Percentiles rank a stretch among this genome's conserved stretches.
These are phyloP conservation scores for Zygosaccharomyces sapae DNA, from an alignment of 1,139 yeast genomes.

Conservation along the genomic window DNA sequence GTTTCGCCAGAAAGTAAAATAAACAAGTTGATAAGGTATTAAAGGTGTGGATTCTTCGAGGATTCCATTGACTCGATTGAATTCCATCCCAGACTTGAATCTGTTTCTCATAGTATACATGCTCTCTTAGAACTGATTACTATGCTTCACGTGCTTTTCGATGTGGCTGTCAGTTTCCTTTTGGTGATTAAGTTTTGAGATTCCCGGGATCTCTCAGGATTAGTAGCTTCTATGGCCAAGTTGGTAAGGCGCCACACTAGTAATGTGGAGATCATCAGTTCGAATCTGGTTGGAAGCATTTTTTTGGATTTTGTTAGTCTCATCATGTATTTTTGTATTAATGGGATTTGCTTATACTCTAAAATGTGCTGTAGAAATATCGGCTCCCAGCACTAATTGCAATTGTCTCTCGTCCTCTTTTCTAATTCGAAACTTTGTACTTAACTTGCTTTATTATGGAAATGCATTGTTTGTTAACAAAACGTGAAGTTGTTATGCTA, in stretches of 20 bases:
- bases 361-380: too few relatives aligned
- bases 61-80: neutral
- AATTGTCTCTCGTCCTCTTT: too few relatives aligned
- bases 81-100: too few relatives aligned
- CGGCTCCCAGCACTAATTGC: too few relatives aligned
- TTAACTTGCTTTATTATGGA: neutral
- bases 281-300: conserved; percentile 77
- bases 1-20: conserved; percentile 2
- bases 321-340: too few relatives aligned
- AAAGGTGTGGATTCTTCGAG: neutral
- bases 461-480: conserved; percentile 6
- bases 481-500: neutral
- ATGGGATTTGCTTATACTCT: too few relatives aligned
- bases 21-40: neutral
- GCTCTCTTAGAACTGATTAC: too few relatives aligned
- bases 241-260: conserved; percentile 92
- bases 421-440: too few relatives aligned
- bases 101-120: too few relatives aligned
- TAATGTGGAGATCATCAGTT: conserved; percentile 88
- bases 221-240: conserved; percentile 64
- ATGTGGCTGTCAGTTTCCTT: too few relatives aligned
- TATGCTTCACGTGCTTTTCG: too few relatives aligned
- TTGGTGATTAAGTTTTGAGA: neutral
- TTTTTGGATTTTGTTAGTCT: conserved; percentile 20
- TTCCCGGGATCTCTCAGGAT: neutral